Evolutionary conservation across 176 grass and related monocot genomes (phyloP).

Genomic region (Oryza longistaminata): DNA sequence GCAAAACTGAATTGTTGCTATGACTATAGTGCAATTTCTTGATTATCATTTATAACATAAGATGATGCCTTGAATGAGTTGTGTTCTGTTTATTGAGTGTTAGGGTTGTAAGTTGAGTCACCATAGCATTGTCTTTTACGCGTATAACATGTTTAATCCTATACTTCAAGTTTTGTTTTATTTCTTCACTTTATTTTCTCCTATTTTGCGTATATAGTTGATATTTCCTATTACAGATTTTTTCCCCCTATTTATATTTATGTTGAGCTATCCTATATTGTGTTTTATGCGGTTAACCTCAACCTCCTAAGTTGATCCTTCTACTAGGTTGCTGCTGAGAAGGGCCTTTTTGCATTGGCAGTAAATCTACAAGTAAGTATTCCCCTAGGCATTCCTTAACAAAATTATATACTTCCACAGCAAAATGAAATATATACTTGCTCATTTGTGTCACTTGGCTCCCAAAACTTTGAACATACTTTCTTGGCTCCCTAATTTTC

Average conservation of each 20-base stretch:
- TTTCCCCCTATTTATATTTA: neutral
- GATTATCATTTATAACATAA: conserved; percentile 11
- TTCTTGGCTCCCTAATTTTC: neutral
- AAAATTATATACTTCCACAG: neutral
- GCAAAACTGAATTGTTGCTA: neutral
- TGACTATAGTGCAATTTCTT: conserved; percentile 22
- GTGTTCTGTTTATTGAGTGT: conserved; percentile 15
- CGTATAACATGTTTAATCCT: conserved; percentile 22
- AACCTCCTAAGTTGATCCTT: conserved; percentile 27
- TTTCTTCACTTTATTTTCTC: neutral
- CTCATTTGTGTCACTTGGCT: neutral
- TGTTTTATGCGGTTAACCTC: conserved; percentile 26
- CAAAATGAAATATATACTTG: neutral
- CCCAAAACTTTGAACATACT: neutral
- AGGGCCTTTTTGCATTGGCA: conserved; percentile 81
- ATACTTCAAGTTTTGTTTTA: neutral
- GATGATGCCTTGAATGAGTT: neutral
- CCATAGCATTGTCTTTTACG: neutral
- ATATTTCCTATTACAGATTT: conserved; percentile 2
- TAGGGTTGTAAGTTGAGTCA: conserved; percentile 16
- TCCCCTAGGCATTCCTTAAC: neutral
- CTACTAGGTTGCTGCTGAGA: conserved; percentile 87
- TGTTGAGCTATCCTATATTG: neutral
- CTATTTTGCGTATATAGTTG: neutral
- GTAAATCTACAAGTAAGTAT: conserved; percentile 97